Percentiles rank a stretch among this genome's conserved stretches.
Evolutionary conservation across 2,329 filamentous ascomycete species (phyloP).

Genomic region (Fusarium sp.): DNA sequence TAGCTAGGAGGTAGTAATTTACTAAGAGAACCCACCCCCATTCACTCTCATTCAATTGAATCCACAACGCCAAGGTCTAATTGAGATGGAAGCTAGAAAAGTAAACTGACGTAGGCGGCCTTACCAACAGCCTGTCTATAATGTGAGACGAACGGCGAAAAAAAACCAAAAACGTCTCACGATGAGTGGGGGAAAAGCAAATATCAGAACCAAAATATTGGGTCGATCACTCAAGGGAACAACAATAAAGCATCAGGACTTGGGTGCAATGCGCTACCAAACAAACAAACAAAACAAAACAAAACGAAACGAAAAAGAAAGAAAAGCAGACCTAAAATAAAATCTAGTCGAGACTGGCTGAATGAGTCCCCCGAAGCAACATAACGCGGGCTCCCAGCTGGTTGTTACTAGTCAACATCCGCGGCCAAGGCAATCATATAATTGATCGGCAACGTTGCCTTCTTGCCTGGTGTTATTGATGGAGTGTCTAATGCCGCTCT

Average conservation of each 20-base stretch:
- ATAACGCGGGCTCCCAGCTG: not conserved
- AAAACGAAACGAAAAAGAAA: not conserved
- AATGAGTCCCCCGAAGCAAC: slow-evolving; percentile 12
- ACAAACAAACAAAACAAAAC: not conserved
- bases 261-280: not conserved
- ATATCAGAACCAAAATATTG: not conserved
- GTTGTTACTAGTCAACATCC: not conserved
- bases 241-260: not conserved
- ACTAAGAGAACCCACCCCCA: not conserved
- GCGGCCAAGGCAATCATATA: not conserved
- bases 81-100: slow-evolving; percentile 6
- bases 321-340: not conserved
- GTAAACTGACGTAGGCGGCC: slow-evolving; percentile 22
- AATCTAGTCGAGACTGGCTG: not conserved
- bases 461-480: slow-evolving; percentile 3
- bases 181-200: slow-evolving; percentile 2
- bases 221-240: not conserved
- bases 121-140: not conserved
- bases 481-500: slow-evolving; percentile 35
- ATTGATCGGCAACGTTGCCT: not conserved
- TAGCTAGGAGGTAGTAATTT: not conserved
- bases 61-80: slow-evolving; percentile 4
- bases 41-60: not conserved
- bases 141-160: not conserved
- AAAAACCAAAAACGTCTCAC: slow-evolving; percentile 7